Evolutionary conservation across 129 eudicot genomes (phyloP).

Genomic region (Escallonia rubra): DNA sequence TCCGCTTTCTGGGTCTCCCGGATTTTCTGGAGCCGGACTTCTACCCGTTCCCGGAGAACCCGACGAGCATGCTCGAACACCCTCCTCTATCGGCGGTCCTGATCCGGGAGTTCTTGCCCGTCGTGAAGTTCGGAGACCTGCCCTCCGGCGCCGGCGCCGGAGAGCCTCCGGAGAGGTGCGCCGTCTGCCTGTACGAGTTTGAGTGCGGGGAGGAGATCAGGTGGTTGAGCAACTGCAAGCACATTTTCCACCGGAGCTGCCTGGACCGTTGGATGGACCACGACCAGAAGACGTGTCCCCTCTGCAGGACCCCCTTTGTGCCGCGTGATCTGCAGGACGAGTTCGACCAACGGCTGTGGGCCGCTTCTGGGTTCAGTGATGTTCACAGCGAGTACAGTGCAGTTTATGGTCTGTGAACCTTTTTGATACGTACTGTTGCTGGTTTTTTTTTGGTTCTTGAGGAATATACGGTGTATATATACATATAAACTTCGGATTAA

Average conservation of each 20-base stretch:
- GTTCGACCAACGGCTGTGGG: constrained; percentile 51
- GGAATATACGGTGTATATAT: too few species aligned
- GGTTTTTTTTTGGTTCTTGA: too few species aligned
- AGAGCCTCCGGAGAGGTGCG: constrained; percentile 45
- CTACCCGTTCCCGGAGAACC: constrained; percentile 14
- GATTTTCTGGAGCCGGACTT: constrained; percentile 37
- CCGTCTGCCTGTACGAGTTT: constrained; percentile 58
- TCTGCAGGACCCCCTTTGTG: constrained; percentile 53
- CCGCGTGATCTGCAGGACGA: constrained; percentile 35
- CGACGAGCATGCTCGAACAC: constrained; percentile 15
- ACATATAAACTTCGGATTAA: too few species aligned
- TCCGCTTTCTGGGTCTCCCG: constrained; percentile 30
- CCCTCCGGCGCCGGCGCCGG: constrained; percentile 8
- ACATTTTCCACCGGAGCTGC: constrained; percentile 56
- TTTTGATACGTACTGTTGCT: too few species aligned
- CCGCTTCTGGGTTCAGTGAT: constrained; percentile 35
- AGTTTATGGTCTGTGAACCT: constrained; percentile 1
- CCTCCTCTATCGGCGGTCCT: constrained; percentile 39
- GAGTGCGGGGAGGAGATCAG: constrained; percentile 54
- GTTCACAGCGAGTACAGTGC: constrained; percentile 21
- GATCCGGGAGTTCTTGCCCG: constrained; percentile 55
- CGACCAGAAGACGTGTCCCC: constrained; percentile 65
- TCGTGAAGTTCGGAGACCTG: constrained; percentile 31
- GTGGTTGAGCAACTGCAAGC: constrained; percentile 46
- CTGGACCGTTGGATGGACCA: constrained; percentile 88